Conservation (phyloP, 768 basidiomycete species). For the Mycena crocata region DNA sequence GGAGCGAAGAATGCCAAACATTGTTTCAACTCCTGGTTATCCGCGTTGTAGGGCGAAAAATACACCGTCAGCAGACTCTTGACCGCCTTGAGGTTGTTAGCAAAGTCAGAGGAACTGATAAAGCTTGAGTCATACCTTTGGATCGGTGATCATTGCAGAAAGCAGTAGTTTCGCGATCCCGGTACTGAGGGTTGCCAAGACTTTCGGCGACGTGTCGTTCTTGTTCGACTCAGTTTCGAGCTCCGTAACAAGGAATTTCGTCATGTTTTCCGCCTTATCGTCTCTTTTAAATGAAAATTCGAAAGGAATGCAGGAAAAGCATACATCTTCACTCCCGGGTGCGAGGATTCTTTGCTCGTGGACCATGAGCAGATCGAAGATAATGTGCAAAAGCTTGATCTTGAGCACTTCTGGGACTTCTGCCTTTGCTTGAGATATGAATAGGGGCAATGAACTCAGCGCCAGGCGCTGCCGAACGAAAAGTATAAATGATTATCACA, state of each 20-base stretch:
- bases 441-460: slow-evolving; percentile 1
- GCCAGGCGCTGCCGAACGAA: slow-evolving; percentile 6
- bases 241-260: slow-evolving; percentile 66
- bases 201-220: slow-evolving; percentile 46
- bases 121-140: slow-evolving; percentile 60
- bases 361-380: slow-evolving; percentile 90
- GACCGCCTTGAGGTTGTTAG: slow-evolving; percentile 56
- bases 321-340: slow-evolving; percentile 42
- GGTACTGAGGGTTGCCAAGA: slow-evolving; percentile 78
- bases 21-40: slow-evolving; percentile 88
- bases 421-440: slow-evolving; percentile 19
- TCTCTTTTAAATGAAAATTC: neutral
- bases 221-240: slow-evolving; percentile 64
- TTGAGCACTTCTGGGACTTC: slow-evolving; percentile 72
- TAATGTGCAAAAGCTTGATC: slow-evolving; percentile 76
- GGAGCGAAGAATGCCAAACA: slow-evolving; percentile 90
- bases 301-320: slow-evolving; percentile 5
- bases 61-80: slow-evolving; percentile 62
- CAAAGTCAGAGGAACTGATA: slow-evolving; percentile 47
- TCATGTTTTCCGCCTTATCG: slow-evolving; percentile 48
- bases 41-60: slow-evolving; percentile 81
- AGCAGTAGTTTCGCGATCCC: slow-evolving; percentile 91
- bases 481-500: slow-evolving; percentile 41
- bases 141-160: slow-evolving; percentile 78
- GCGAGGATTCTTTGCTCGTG: slow-evolving; percentile 73